Conservation (phyloP, 2,329 filamentous ascomycete genomes). For the Sporothrix humicola region DNA sequence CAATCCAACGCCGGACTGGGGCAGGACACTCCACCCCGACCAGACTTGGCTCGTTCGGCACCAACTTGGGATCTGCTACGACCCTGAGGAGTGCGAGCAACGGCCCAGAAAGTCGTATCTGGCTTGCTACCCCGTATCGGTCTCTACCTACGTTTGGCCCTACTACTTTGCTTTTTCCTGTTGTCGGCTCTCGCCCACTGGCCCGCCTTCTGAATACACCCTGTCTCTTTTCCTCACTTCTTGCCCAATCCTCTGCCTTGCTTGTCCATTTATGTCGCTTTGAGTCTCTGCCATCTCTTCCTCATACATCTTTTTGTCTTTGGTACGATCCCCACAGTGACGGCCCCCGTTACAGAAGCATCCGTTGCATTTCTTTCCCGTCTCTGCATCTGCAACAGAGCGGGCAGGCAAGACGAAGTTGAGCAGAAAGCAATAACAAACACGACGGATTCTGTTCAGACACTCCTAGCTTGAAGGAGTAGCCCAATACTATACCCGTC, state of each 20-base stretch:
- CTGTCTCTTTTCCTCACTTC: neutral
- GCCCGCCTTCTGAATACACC: neutral
- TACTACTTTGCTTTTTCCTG: neutral
- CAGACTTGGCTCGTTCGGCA: constrained; percentile 31
- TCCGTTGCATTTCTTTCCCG: constrained; percentile 29
- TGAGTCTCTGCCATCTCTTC: neutral
- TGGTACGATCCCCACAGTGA: constrained; percentile 30
- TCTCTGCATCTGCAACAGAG: constrained; percentile 15
- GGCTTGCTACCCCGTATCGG: neutral
- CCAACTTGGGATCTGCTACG: constrained; percentile 37
- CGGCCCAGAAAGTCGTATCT: constrained; percentile 16
- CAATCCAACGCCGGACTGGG: constrained; percentile 31
- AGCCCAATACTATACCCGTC: no score
- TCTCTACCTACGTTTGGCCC: neutral
- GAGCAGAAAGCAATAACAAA: neutral
- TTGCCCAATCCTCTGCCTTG: neutral
- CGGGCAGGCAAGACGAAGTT: neutral
- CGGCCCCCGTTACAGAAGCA: constrained; percentile 30
- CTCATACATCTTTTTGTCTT: neutral
- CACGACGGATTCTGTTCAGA: neutral
- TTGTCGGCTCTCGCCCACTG: neutral
- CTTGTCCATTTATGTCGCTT: neutral
- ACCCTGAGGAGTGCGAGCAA: constrained; percentile 29
- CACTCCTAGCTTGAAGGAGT: neutral
- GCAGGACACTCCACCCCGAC: constrained; percentile 34